These are phyloP conservation scores for Skeletonema marinoi DNA, from an alignment of 108 stramenopile species.

Conservation along the genomic window DNA sequence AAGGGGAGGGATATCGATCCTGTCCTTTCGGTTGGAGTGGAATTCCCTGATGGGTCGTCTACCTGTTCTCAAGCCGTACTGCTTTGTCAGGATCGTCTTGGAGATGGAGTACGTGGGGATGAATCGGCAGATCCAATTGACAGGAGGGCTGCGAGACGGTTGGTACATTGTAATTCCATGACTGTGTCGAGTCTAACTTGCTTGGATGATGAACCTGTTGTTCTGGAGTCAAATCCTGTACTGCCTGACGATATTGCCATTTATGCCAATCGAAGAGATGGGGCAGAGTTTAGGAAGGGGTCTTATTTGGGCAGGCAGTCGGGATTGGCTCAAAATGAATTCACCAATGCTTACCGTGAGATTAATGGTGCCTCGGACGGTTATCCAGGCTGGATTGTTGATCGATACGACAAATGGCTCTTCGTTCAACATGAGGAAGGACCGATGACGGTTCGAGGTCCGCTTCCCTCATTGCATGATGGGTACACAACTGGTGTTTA, in stretches of 20 bases:
- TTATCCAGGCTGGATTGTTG: conserved; percentile 84
- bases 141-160: conserved; percentile 65
- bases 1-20: conserved; percentile 69
- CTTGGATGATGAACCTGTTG: conserved; percentile 48
- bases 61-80: conserved; percentile 61
- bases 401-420: conserved; percentile 79
- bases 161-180: conserved; percentile 77
- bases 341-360: conserved; percentile 79
- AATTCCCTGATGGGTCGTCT: conserved; percentile 55
- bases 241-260: conserved; percentile 75
- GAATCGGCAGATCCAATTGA: conserved; percentile 75
- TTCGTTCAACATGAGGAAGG: conserved; percentile 68
- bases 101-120: conserved; percentile 79
- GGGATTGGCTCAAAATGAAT: conserved; percentile 49
- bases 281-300: conserved; percentile 57
- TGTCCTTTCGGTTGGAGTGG: conserved; percentile 58
- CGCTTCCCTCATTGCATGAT: conserved; percentile 83
- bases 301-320: conserved; percentile 68
- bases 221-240: conserved; percentile 22
- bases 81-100: conserved; percentile 60
- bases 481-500: conserved; percentile 81
- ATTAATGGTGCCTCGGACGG: conserved; percentile 86
- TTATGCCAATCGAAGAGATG: conserved; percentile 60
- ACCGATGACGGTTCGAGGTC: conserved; percentile 47
- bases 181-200: conserved; percentile 60